Percentiles rank a stretch among this genome's conserved stretches.
phyloP scores from a whole-genome alignment of 2,329 filamentous ascomycete species.

The Tolypocladium nubicola region DNA sequence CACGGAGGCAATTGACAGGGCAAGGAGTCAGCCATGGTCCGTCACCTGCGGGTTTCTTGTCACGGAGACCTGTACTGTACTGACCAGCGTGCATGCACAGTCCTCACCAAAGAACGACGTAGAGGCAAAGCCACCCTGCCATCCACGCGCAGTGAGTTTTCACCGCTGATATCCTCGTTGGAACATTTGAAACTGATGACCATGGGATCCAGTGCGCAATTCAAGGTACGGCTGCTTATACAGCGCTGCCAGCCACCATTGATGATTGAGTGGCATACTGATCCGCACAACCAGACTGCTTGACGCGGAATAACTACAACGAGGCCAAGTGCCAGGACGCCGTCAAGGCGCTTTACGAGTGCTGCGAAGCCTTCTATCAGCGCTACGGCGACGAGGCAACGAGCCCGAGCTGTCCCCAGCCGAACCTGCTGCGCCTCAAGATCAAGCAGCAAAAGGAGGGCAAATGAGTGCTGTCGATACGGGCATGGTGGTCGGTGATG shows the following conservation, averaged over 20 bases:
- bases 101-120: conserved; percentile 54
- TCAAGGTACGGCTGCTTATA: conserved; percentile 48
- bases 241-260: background rate
- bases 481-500: background rate
- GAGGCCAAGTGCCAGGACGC: conserved; percentile 71
- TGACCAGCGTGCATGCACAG: conserved; percentile 6
- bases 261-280: background rate
- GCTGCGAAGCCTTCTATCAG: conserved; percentile 82
- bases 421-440: conserved; percentile 68
- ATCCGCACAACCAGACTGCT: conserved; percentile 51
- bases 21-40: background rate
- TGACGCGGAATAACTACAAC: conserved; percentile 74
- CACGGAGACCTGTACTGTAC: background rate
- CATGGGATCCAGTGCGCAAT: conserved; percentile 63
- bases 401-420: conserved; percentile 77
- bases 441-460: conserved; percentile 59
- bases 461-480: conserved; percentile 5
- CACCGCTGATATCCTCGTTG: background rate
- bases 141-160: conserved; percentile 65
- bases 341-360: conserved; percentile 83
- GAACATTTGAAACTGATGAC: background rate
- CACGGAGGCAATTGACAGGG: background rate
- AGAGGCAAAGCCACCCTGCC: conserved; percentile 67
- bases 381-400: conserved; percentile 65
- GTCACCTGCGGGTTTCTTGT: background rate